A percentile compares a stretch with the other conserved stretches of the same genome.
phyloP scores from a whole-genome alignment of 257 asterid genomes.

The Rubia yunnanensis region DNA sequence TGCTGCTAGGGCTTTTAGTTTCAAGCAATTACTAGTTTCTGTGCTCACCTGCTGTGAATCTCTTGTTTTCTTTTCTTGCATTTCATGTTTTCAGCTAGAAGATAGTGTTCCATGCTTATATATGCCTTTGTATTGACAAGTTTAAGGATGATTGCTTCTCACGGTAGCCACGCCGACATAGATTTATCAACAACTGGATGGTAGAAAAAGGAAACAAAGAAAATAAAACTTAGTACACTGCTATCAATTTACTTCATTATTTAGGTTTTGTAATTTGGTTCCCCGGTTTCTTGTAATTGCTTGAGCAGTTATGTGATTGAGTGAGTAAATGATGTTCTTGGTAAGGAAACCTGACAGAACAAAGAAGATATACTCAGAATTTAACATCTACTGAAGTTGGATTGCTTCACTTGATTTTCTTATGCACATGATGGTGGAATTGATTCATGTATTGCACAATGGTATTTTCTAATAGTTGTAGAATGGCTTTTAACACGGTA shows the following conservation, averaged over 20 bases:
- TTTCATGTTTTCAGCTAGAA: neutral
- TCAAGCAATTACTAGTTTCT: neutral
- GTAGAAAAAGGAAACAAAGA: neutral
- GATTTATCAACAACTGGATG: neutral
- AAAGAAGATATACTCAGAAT: neutral
- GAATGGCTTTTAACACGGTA: too few species aligned
- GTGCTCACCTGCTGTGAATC: neutral
- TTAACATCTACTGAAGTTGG: neutral
- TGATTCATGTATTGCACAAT: neutral
- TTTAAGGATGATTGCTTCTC: neutral
- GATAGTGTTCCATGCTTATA: neutral
- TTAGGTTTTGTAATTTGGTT: neutral
- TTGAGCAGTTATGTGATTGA: neutral
- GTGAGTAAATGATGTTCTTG: neutral
- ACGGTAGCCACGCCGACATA: neutral
- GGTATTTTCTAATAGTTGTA: too few species aligned
- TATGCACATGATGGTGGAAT: neutral
- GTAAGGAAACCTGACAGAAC: neutral
- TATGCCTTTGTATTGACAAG: neutral
- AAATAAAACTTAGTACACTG: neutral
- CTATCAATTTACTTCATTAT: neutral
- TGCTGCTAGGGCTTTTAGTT: neutral
- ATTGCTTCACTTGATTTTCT: neutral
- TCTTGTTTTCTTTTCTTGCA: neutral
- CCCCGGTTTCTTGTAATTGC: neutral